Percentiles rank a stretch among this genome's conserved stretches.
phyloP scores from a whole-genome alignment of 805 yeast genomes.

The Candida berthetii region DNA sequence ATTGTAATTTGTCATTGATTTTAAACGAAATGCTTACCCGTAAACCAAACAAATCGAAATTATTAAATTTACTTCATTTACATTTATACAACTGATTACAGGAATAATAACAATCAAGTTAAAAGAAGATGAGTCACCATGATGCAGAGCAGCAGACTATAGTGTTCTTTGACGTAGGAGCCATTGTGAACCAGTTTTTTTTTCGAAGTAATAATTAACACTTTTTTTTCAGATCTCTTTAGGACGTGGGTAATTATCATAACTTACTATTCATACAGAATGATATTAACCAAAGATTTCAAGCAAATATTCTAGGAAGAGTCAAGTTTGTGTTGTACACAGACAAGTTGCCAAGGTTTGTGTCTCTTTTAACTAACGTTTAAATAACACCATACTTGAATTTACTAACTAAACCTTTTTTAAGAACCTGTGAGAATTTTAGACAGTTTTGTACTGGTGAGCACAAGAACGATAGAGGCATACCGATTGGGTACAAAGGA shows the following conservation, averaged over 20 bases:
- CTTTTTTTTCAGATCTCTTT: slow-evolving; percentile 15
- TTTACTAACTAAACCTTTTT: too few species aligned
- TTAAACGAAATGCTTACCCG: background rate
- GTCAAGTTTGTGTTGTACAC: slow-evolving; percentile 37
- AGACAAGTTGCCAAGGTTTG: slow-evolving; percentile 30
- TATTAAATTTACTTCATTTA: background rate
- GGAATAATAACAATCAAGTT: too few species aligned
- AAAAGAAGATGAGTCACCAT: too few species aligned
- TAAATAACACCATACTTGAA: too few species aligned
- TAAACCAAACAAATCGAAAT: background rate
- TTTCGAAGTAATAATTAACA: background rate
- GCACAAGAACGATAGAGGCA: slow-evolving; percentile 25
- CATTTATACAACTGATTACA: background rate
- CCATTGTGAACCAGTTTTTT: slow-evolving; percentile 1
- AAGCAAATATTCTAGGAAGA: slow-evolving; percentile 30
- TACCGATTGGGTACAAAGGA: slow-evolving; percentile 39
- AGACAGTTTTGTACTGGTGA: slow-evolving; percentile 50
- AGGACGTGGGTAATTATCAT: slow-evolving; percentile 20
- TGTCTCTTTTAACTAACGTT: too few species aligned
- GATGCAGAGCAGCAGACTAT: too few species aligned
- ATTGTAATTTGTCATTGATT: background rate
- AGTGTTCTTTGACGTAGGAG: slow-evolving; percentile 35
- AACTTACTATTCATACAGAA: background rate
- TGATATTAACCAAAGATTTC: background rate
- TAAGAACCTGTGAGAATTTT: slow-evolving; percentile 40